Evolutionary conservation across 2,329 filamentous ascomycete genomes (phyloP).

Genomic region (Meredithiella fracta): DNA sequence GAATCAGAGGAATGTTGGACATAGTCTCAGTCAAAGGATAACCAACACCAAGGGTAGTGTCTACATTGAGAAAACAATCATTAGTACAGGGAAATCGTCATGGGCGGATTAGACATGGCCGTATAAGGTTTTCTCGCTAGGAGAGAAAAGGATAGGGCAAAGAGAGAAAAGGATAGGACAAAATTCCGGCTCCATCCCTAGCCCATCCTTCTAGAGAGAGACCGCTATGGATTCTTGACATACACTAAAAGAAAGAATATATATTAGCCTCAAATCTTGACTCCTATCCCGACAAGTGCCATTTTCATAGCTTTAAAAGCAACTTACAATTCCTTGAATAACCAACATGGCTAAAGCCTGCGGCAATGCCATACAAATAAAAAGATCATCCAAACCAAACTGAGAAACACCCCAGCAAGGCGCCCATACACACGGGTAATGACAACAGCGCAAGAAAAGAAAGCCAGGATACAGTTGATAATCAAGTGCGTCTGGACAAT

Average conservation of each 20-base stretch:
- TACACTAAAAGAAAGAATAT: constrained; percentile 11
- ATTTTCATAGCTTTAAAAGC: background rate
- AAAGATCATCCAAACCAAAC: constrained; percentile 25
- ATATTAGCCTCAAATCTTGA: background rate
- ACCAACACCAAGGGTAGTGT: constrained; percentile 18
- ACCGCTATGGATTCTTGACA: background rate
- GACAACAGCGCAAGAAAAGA: constrained; percentile 18
- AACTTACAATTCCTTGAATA: constrained; percentile 21
- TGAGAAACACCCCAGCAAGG: constrained; percentile 16
- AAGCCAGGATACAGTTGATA: constrained; percentile 16
- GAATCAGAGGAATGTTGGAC: constrained; percentile 17
- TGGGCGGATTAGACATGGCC: background rate
- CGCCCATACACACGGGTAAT: constrained; percentile 19
- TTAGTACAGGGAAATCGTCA: background rate
- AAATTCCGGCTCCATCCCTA: too few species aligned
- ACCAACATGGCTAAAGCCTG: constrained; percentile 20
- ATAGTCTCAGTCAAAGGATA: constrained; percentile 17
- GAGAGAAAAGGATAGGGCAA: background rate
- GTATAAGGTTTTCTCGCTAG: background rate
- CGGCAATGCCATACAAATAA: constrained; percentile 22
- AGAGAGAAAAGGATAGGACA: background rate
- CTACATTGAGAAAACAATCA: constrained; percentile 9
- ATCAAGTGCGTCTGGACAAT: constrained; percentile 19
- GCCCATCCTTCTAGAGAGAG: too few species aligned
- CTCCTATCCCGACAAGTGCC: background rate